Conservation (phyloP, 2,329 filamentous ascomycete genomes). For the Aspergillus intermedius region DNA sequence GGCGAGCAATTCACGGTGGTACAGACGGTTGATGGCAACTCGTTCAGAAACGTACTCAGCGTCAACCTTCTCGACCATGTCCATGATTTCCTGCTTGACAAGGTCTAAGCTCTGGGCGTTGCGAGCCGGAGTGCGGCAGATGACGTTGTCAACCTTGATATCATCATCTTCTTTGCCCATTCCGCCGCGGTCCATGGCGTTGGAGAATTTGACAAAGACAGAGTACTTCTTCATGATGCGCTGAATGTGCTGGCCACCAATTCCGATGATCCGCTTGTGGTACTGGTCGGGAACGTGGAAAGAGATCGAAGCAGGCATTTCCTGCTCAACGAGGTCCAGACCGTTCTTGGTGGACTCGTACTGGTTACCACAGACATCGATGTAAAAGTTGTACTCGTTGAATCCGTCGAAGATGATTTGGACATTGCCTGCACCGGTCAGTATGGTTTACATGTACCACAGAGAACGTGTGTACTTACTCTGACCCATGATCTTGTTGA, state of each 20-base stretch:
- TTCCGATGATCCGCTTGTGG: constrained; percentile 98
- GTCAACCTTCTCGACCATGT: constrained; percentile 97
- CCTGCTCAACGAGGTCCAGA: constrained; percentile 87
- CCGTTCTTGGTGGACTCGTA: constrained; percentile 95
- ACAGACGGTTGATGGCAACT: constrained; percentile 87
- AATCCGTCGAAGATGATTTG: constrained; percentile 99
- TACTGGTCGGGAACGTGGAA: constrained; percentile 99
- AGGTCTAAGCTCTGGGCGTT: constrained; percentile 95
- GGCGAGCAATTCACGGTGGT: constrained; percentile 87
- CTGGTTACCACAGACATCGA: constrained; percentile 85
- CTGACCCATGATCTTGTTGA: constrained; percentile 99
- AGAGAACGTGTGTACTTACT: constrained; percentile 48
- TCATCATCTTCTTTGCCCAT: constrained; percentile 95
- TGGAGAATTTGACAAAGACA: constrained; percentile 98
- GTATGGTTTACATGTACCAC: constrained; percentile 1
- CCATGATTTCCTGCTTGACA: constrained; percentile 97
- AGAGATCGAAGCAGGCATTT: constrained; percentile 98
- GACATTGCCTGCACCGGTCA: constrained; percentile 60
- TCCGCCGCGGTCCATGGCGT: constrained; percentile 94
- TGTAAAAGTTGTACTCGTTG: constrained; percentile 99
- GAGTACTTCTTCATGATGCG: constrained; percentile 99
- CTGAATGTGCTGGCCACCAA: constrained; percentile 96
- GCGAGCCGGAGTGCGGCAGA: constrained; percentile 91
- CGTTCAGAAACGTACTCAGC: constrained; percentile 94
- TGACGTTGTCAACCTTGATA: constrained; percentile 97